Conservation (phyloP, 164 flowering plant genomes). For the Liriodendron chinense region DNA sequence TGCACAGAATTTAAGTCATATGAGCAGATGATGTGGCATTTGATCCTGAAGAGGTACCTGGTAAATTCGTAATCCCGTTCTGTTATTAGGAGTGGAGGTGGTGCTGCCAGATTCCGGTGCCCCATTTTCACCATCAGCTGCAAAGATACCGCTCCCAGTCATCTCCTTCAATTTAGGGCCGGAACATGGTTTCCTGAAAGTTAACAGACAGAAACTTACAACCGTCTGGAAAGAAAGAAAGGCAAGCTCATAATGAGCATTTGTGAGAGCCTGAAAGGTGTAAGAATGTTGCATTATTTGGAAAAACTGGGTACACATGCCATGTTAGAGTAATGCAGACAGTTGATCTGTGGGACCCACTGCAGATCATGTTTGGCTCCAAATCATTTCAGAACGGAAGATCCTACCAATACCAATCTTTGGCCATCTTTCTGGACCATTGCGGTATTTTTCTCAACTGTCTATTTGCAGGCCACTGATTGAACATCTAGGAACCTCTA, state of each 20-base stretch:
- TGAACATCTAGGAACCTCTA: neutral
- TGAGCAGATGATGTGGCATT: neutral
- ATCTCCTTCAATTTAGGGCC: slow-evolving; percentile 85
- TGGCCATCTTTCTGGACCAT: neutral
- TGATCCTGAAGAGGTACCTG: slow-evolving; percentile 46
- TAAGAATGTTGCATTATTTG: no score
- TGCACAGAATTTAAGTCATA: neutral
- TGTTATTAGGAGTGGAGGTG: slow-evolving; percentile 39
- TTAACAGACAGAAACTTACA: neutral
- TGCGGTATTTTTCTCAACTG: neutral
- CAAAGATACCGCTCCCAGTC: slow-evolving; percentile 91
- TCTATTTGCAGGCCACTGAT: neutral
- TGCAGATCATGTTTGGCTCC: neutral
- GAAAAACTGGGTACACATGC: no score
- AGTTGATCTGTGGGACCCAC: neutral
- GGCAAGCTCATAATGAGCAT: no score
- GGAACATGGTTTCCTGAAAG: slow-evolving; percentile 86
- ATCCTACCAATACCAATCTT: neutral
- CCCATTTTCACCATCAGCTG: slow-evolving; percentile 48
- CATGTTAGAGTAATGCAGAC: no score
- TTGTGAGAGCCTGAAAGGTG: no score
- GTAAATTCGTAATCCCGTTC: slow-evolving; percentile 74
- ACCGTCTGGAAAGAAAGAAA: no score
- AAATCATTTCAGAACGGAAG: neutral
- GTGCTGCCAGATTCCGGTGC: slow-evolving; percentile 46